Conservation (phyloP, 2,329 filamentous ascomycete species). For the Pestalotiopsis sp. region DNA sequence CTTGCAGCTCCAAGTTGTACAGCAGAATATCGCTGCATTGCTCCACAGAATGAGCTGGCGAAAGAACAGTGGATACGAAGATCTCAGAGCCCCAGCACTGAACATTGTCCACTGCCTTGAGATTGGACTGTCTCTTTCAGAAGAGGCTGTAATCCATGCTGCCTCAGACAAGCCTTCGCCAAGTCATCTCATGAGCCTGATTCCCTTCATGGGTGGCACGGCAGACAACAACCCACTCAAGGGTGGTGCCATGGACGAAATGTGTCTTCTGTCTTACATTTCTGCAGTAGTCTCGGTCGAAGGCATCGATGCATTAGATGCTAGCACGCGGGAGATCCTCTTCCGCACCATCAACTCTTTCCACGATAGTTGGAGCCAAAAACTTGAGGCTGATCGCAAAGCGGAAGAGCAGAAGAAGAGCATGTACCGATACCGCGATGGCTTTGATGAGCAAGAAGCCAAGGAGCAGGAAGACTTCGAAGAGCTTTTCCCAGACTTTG, state of each 20-base stretch:
- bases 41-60: conserved; percentile 65
- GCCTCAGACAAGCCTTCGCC: conserved; percentile 21
- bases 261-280: conserved; percentile 55
- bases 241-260: conserved; percentile 30
- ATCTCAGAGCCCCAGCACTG: conserved; percentile 77
- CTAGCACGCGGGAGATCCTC: conserved; percentile 53
- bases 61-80: conserved; percentile 79
- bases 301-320: conserved; percentile 42
- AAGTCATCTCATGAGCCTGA: conserved; percentile 43
- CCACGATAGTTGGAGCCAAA: conserved; percentile 79
- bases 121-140: conserved; percentile 70
- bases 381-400: conserved; percentile 75
- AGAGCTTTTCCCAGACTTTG: conserved; percentile 78
- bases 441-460: conserved; percentile 75
- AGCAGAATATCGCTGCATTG: conserved; percentile 66
- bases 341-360: conserved; percentile 72
- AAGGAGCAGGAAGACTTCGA: conserved; percentile 74
- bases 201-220: conserved; percentile 62
- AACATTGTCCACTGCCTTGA: conserved; percentile 80
- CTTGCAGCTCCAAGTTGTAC: conserved; percentile 53
- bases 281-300: conserved; percentile 50
- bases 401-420: conserved; percentile 74
- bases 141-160: conserved; percentile 39
- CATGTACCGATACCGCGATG: conserved; percentile 82
- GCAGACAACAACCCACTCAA: conserved; percentile 29